Conservation (phyloP, 441 rosid genomes). For the Populus hybrid region DNA sequence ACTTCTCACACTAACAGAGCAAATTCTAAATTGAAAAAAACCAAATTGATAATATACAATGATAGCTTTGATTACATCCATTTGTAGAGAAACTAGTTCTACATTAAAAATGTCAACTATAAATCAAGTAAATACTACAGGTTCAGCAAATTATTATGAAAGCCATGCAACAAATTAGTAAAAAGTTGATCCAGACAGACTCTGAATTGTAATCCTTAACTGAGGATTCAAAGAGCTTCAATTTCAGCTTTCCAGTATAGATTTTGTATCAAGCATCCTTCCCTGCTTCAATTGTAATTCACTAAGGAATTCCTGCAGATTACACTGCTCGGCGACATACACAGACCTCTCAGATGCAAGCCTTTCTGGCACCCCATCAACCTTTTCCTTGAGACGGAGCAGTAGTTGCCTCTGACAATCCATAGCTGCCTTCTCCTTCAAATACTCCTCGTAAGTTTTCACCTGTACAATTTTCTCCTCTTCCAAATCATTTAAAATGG, state of each 20-base stretch:
- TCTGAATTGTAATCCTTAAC: constrained; percentile 37
- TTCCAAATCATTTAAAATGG: constrained; percentile 49
- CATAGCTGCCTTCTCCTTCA: constrained; percentile 59
- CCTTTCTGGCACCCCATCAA: constrained; percentile 67
- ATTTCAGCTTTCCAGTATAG: constrained; percentile 57
- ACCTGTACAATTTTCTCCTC: constrained; percentile 46
- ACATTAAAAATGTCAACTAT: too few relatives aligned
- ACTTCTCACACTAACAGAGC: too few relatives aligned
- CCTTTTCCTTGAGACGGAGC: constrained; percentile 50
- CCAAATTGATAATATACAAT: too few relatives aligned
- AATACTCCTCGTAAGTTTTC: constrained; percentile 43
- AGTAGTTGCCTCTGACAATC: too few relatives aligned
- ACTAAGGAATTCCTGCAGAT: too few relatives aligned
- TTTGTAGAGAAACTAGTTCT: too few relatives aligned
- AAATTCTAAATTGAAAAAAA: too few relatives aligned
- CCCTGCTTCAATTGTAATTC: constrained; percentile 37
- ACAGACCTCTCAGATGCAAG: constrained; percentile 50
- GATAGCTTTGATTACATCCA: too few relatives aligned
- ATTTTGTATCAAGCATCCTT: constrained; percentile 39
- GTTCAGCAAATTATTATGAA: too few relatives aligned
- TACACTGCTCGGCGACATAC: constrained; percentile 39
- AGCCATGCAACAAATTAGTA: too few relatives aligned
- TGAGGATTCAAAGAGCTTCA: constrained; percentile 77
- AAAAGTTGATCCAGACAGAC: too few relatives aligned
- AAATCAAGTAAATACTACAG: too few relatives aligned